Percentiles rank a stretch among this genome's conserved stretches.
Conservation (phyloP, 2,329 filamentous ascomycete species). For the Aspergillus sp. region DNA sequence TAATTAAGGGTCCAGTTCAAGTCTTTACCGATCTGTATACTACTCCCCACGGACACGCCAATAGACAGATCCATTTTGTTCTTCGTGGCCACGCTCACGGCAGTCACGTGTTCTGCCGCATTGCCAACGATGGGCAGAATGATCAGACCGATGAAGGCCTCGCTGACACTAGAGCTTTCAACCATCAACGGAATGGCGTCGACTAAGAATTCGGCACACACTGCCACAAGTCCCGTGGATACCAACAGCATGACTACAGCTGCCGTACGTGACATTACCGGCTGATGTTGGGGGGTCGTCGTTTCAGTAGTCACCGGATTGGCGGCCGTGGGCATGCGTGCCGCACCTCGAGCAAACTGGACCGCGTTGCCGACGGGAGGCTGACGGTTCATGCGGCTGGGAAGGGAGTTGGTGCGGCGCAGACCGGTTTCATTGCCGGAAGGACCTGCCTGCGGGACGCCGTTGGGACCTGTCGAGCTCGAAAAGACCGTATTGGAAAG, state of each 20-base stretch:
- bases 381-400: constrained; percentile 24
- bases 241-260: constrained; percentile 56
- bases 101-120: constrained; percentile 77
- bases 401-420: constrained; percentile 33
- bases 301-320: constrained; percentile 14
- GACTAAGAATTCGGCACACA: constrained; percentile 71
- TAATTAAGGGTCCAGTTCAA: fast-evolving
- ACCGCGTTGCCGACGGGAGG: constrained; percentile 34
- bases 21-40: constrained; percentile 66
- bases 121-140: constrained; percentile 82
- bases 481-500: constrained; percentile 37
- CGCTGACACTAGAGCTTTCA: constrained; percentile 57
- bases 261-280: constrained; percentile 56
- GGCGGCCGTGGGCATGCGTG: constrained; percentile 23
- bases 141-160: constrained; percentile 78
- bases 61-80: constrained; percentile 85
- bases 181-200: constrained; percentile 70
- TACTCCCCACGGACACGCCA: constrained; percentile 75
- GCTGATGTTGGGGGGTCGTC: constrained; percentile 17
- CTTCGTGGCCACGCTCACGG: constrained; percentile 75
- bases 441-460: constrained; percentile 13
- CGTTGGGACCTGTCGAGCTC: constrained; percentile 18
- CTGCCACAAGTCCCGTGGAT: constrained; percentile 59
- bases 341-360: constrained; percentile 34
- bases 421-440: constrained; percentile 19